Base-by-base conservation (phyloP, 75 land plant species). In the Pinus albicaulis region DNA sequence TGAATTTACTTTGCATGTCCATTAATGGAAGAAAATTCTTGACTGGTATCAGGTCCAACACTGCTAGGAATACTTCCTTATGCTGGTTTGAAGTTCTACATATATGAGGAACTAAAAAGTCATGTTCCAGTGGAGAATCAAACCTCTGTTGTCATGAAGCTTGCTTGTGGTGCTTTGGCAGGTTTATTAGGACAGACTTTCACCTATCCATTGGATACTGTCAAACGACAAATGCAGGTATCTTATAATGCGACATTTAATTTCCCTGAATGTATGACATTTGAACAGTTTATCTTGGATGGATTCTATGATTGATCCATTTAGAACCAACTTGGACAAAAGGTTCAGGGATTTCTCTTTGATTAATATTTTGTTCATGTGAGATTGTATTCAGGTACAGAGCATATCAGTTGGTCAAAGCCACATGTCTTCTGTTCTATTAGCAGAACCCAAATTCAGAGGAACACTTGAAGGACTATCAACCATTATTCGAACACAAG, bases 191-290 rank as follows among this genome's bases (percentile, higher is more conserved):
- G 98, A 17, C 99, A 98, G 66, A 95, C 98, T 55, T 81, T 95
- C 72, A 98, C 98, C 5, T 98, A 98, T 74, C 99, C 99, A 59
- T 80, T 97, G 59, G 99, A 97, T 85, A 98, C 94, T 58, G 96
- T 98, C 26, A 86, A 97, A 62, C 85, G 99, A 25, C 99, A 98
- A 84, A 98, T 98, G 99, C 99, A 98, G 92, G 99, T 97, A 83
- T 38, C 22, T 24, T 26, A 52, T 83, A 10, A 56, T 16, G 71
- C 4, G 71, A 52, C 5, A 69, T 14, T 1, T 69, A 20, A 69
- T 68, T 34, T n/a, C n/a, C n/a, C n/a, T n/a, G n/a, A n/a, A n/a
- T 68, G 14, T 23, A 60, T 24, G 25, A 15, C 64, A 25, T 61
- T 25, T 61, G 31, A 4, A 25, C 5, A 15, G 5, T 61, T 61